A percentile compares a stretch with the other conserved stretches of the same genome.
These are phyloP conservation scores for Penicillium paneum DNA, from an alignment of 2,329 filamentous ascomycete genomes.

Conservation along the genomic window DNA sequence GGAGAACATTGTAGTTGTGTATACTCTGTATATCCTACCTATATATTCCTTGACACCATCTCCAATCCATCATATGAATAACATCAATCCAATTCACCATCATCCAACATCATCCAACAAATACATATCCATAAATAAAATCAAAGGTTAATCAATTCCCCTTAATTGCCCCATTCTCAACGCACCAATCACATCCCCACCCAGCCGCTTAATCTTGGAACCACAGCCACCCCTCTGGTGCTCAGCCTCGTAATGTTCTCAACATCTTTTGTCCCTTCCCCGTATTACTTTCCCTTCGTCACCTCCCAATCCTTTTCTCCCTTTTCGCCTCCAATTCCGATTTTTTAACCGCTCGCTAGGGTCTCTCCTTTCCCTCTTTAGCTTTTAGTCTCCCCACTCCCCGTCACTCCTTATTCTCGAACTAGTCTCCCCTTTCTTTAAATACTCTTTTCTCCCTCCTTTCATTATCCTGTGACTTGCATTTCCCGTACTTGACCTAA, in stretches of 20 bases:
- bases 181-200: not conserved
- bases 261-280: not conserved
- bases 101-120: too few relatives aligned
- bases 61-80: too few relatives aligned
- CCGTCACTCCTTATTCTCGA: constrained; percentile 24
- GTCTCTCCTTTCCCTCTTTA: constrained; percentile 19
- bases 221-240: constrained; percentile 2
- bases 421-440: constrained; percentile 12
- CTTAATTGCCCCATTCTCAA: not conserved
- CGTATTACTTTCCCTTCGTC: constrained; percentile 6
- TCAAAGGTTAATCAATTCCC: not conserved
- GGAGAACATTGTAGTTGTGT: too few relatives aligned
- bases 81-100: too few relatives aligned
- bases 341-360: constrained; percentile 4
- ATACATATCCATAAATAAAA: too few relatives aligned
- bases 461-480: not conserved
- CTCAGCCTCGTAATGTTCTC: constrained; percentile 5
- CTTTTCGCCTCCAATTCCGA: constrained; percentile 26
- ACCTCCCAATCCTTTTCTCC: constrained; percentile 9
- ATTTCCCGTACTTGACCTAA: not conserved
- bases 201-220: not conserved
- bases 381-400: constrained; percentile 18
- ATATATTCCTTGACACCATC: too few relatives aligned
- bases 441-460: not conserved
- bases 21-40: too few relatives aligned